phyloP scores from a whole-genome alignment of 108 stramenopile species.

The Nitzschia inconspicua region DNA sequence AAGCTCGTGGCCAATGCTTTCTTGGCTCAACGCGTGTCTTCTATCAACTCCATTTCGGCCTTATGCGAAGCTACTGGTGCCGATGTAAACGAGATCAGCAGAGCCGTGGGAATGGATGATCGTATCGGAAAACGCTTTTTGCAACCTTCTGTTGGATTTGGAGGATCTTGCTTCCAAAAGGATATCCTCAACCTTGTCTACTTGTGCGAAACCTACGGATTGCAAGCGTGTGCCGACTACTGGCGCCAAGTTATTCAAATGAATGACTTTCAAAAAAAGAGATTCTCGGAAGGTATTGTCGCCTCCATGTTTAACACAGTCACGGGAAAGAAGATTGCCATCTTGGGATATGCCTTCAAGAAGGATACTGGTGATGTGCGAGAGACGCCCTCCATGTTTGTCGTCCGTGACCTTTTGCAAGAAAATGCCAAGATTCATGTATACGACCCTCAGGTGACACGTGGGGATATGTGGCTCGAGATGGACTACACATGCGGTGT shows the following conservation, averaged over 20 bases:
- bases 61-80: constrained; percentile 99
- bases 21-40: constrained; percentile 97
- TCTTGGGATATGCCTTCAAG: constrained; percentile 99
- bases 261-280: constrained; percentile 99
- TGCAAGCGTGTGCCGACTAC: constrained; percentile 97
- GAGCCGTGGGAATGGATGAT: constrained; percentile 96
- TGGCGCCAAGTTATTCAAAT: constrained; percentile 98
- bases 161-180: constrained; percentile 99
- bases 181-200: constrained; percentile 99
- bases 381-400: constrained; percentile 97
- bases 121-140: constrained; percentile 98
- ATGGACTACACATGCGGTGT: constrained; percentile 96
- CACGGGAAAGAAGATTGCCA: constrained; percentile 97
- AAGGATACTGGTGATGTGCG: constrained; percentile 99
- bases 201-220: constrained; percentile 96
- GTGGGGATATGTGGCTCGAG: constrained; percentile 96
- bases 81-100: constrained; percentile 93
- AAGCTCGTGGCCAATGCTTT: constrained; percentile 99
- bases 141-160: constrained; percentile 97
- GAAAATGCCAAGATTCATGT: constrained; percentile 93
- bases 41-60: constrained; percentile 99
- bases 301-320: constrained; percentile 98
- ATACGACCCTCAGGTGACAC: constrained; percentile 97
- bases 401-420: constrained; percentile 90
- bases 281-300: constrained; percentile 97